Base-by-base conservation (phyloP, 305 asterid genomes). In the Rubia balearica region DNA sequence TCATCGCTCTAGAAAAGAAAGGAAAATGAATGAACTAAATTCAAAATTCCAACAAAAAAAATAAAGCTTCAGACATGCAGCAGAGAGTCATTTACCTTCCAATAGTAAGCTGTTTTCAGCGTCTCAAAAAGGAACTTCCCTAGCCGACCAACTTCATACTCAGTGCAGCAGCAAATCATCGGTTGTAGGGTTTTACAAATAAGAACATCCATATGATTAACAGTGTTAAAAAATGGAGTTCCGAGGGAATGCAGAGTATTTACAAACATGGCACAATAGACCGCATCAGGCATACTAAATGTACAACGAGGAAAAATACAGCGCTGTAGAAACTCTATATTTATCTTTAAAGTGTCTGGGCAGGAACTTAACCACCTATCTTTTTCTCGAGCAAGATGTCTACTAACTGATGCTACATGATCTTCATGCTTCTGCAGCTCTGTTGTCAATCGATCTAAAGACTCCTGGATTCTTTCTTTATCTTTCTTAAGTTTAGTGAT, bases 151-250 rank as follows among this genome's bases (percentile, higher is more conserved):
- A 80, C 99, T 85, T 95, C 99, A 87, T 88, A 95, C 90, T 95
- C 99, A 9, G 99, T 92, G 90, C 99, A 89, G 86, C 99, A 91
- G 82, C 98, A 95, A 83, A 95, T 95, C 98, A 92, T 95, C 10
- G 99, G 99, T 89, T 95, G 99, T 74, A 95, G 75, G 55, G 99
- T 95, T 86, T 95, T 95, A 81, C 99, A 95, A 81, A 95, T 95
- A 85, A 95, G 83, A 75, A 89, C 98, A 73, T 95, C 99, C 68
- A 95, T 88, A 85, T 95, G 99, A 84, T 95, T 95, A 77, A 95
- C 99, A 6, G 99, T 95, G 84, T 95, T 95, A 81, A 95, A 95
- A 83, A 90, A 95, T 14, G 99, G 99, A 46, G 99, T 95, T 76
- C 98, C 96, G 80, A 95, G 87, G 80, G 99, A 90, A 83, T 95